A percentile compares a stretch with the other conserved stretches of the same genome.
Conservation (phyloP, 768 basidiomycete species). For the Lentinula lateritia region DNA sequence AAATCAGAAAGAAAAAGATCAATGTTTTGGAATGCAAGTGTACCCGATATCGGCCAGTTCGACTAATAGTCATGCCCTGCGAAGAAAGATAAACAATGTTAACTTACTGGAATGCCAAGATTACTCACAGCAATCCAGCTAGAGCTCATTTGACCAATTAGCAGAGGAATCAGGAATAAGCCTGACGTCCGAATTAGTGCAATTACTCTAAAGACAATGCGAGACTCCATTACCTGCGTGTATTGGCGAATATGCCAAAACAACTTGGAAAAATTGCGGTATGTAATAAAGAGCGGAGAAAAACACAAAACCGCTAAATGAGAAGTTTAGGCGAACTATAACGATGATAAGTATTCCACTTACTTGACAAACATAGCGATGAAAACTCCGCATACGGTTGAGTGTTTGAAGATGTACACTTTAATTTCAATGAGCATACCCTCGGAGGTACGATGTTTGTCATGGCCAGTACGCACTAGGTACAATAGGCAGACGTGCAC, state of each 20-base stretch:
- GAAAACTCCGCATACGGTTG: conserved; percentile 64
- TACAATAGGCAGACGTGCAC: conserved; percentile 64
- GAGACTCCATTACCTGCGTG: conserved; percentile 24
- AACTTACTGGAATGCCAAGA: not conserved
- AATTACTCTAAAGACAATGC: not conserved
- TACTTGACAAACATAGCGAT: conserved; percentile 67
- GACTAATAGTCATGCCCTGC: conserved; percentile 56
- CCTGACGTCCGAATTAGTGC: conserved; percentile 26
- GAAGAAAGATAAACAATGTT: not conserved
- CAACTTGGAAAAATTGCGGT: conserved; percentile 74
- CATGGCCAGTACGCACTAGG: conserved; percentile 42
- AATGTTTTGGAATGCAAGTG: conserved; percentile 5
- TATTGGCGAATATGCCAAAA: conserved; percentile 60
- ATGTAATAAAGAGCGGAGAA: conserved; percentile 66
- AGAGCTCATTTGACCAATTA: conserved; percentile 57
- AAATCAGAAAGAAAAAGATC: not conserved
- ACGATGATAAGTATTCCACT: conserved; percentile 9
- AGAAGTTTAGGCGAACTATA: not conserved
- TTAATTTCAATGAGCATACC: not conserved
- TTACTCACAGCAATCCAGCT: conserved; percentile 47
- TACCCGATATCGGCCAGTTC: conserved; percentile 60
- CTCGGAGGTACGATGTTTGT: not conserved
- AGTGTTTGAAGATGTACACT: conserved; percentile 71
- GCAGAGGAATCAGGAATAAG: conserved; percentile 63
- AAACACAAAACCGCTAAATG: conserved; percentile 49